Conservation (phyloP, 768 basidiomycete species). For the Gloeostereum incarnatum region DNA sequence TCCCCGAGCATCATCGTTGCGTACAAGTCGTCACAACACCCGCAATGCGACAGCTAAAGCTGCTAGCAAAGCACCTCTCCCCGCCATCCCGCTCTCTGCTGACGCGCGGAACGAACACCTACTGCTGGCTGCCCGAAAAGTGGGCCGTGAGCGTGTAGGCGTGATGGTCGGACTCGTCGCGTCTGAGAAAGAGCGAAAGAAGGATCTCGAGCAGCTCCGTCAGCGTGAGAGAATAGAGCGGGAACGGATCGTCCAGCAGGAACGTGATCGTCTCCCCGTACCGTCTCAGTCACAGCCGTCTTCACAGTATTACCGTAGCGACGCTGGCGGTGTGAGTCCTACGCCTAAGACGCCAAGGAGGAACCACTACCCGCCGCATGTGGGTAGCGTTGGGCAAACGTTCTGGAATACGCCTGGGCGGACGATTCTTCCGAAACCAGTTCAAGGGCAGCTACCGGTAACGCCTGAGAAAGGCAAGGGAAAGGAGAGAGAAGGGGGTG, state of each 20-base stretch:
- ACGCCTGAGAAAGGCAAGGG: conserved; percentile 18
- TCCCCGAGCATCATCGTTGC: too few relatives aligned
- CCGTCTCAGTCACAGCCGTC: neutral
- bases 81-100: conserved; percentile 28
- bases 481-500: conserved; percentile 13
- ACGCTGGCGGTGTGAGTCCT: neutral
- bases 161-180: conserved; percentile 42
- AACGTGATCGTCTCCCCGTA: conserved; percentile 6
- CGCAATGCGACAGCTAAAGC: conserved; percentile 9
- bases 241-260: conserved; percentile 15
- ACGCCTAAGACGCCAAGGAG: neutral
- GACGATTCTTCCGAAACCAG: neutral
- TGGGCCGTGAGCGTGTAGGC: conserved; percentile 53
- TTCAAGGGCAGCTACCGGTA: conserved; percentile 10
- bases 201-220: conserved; percentile 24
- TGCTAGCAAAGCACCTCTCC: too few relatives aligned
- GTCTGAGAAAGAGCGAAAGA: conserved; percentile 25
- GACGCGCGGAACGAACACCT: conserved; percentile 70
- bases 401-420: neutral
- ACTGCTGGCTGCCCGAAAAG: conserved; percentile 59
- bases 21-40: too few relatives aligned
- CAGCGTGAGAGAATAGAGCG: conserved; percentile 15
- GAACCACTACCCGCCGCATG: neutral
- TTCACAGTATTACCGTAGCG: neutral
- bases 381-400: neutral